These are phyloP conservation scores for Tuber aestivum DNA, from an alignment of 495 filamentous ascomycete species.

Conservation along the genomic window DNA sequence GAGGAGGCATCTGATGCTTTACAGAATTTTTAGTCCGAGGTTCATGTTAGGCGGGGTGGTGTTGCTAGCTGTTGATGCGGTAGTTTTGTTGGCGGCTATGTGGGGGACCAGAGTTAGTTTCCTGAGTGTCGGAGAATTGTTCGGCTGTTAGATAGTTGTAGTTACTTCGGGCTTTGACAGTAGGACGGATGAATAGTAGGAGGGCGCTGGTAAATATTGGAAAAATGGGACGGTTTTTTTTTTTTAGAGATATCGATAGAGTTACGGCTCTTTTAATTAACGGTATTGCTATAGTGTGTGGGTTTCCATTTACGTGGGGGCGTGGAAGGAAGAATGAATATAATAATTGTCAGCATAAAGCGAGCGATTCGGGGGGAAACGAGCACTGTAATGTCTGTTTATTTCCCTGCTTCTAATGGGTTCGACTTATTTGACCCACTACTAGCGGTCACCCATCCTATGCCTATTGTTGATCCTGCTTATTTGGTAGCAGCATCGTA, in stretches of 20 bases:
- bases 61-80: conserved; percentile 68
- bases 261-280: background rate
- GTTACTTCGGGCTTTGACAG: background rate
- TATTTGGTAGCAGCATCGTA: background rate
- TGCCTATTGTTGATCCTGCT: background rate
- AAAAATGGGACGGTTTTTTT: background rate
- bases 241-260: background rate
- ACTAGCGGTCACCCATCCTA: no score
- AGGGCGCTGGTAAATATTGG: background rate
- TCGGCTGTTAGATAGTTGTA: conserved; percentile 52
- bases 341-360: background rate
- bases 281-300: background rate
- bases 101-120: conserved; percentile 66
- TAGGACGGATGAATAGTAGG: background rate
- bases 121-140: conserved; percentile 74
- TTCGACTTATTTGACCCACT: background rate
- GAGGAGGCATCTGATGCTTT: conserved; percentile 89
- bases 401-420: background rate
- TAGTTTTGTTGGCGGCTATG: conserved; percentile 62
- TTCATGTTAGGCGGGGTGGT: conserved; percentile 78
- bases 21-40: conserved; percentile 84
- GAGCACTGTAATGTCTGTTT: background rate
- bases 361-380: background rate
- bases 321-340: background rate
- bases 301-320: background rate